A percentile compares a stretch with the other conserved stretches of the same genome.
These are phyloP conservation scores for Arthrobotrys musiformis DNA, from an alignment of 2,329 filamentous ascomycete genomes.

Conservation along the genomic window DNA sequence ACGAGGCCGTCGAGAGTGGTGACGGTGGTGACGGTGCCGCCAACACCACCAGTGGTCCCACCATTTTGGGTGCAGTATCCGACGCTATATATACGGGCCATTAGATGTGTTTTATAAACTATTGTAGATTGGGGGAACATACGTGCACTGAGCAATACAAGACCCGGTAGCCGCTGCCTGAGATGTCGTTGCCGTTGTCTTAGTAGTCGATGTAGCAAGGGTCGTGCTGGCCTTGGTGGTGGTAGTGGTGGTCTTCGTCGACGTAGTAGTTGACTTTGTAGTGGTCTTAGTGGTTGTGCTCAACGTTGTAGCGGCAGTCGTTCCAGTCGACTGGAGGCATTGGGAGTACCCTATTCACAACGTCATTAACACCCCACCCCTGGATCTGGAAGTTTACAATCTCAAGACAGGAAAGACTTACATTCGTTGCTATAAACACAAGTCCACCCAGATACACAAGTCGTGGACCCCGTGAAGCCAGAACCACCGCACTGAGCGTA, in stretches of 20 bases:
- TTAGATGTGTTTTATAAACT: neutral
- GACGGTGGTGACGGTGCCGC: conserved; percentile 66
- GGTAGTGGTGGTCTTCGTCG: conserved; percentile 16
- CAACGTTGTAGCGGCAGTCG: conserved; percentile 10
- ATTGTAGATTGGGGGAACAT: neutral
- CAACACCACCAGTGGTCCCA: conserved; percentile 63
- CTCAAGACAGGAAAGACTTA: conserved; percentile 3
- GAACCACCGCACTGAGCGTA: conserved; percentile 46
- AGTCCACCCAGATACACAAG: conserved; percentile 43
- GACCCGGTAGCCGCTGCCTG: neutral
- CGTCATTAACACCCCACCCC: neutral
- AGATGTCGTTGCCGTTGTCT: conserved; percentile 18
- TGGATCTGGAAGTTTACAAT: neutral
- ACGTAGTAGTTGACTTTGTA: conserved; percentile 31
- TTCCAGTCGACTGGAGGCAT: conserved; percentile 44
- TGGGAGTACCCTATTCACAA: conserved; percentile 35
- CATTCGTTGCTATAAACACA: conserved; percentile 49
- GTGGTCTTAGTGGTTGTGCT: conserved; percentile 19
- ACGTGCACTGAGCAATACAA: conserved; percentile 17
- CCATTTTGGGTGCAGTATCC: conserved; percentile 56
- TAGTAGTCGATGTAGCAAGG: conserved; percentile 31
- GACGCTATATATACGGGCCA: conserved; percentile 4
- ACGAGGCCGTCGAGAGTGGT: conserved; percentile 64
- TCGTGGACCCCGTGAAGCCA: conserved; percentile 30
- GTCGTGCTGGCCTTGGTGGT: conserved; percentile 29